phyloP scores from a whole-genome alignment of 208 protist genomes.

The Acanthamoeba rhysodes region DNA sequence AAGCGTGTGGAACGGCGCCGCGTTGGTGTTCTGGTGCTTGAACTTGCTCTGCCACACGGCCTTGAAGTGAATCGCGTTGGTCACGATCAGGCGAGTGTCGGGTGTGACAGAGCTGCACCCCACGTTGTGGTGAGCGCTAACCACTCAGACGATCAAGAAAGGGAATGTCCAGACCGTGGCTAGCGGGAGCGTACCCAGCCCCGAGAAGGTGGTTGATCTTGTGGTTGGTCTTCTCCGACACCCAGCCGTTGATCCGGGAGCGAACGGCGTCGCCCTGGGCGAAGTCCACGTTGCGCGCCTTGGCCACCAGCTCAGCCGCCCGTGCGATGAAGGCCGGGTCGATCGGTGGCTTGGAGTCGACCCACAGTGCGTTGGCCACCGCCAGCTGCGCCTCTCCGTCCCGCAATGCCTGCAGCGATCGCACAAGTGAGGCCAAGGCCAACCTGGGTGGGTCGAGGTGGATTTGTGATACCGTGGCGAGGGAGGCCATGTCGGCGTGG shows the following conservation, averaged over 20 bases:
- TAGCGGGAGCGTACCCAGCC: background rate
- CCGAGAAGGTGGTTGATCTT: background rate
- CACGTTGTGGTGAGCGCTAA: background rate
- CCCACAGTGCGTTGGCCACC: constrained; percentile 46
- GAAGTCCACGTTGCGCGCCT: constrained; percentile 41
- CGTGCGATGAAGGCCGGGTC: background rate
- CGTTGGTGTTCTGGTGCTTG: background rate
- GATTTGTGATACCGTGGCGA: background rate
- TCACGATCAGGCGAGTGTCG: background rate
- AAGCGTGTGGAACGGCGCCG: background rate
- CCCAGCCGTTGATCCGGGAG: constrained; percentile 4
- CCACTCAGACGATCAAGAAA: background rate
- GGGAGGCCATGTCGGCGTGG: background rate
- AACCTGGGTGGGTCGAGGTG: background rate
- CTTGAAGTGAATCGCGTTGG: constrained; percentile 57
- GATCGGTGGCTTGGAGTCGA: background rate
- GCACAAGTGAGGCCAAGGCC: background rate
- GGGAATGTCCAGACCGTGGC: too few relatives aligned
- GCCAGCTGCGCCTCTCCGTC: background rate
- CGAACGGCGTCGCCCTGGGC: background rate
- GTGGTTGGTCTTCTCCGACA: constrained; percentile 1
- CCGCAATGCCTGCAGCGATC: background rate
- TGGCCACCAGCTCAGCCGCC: background rate
- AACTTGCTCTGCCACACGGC: background rate
- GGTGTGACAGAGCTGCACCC: background rate